Percentiles rank a stretch among this genome's conserved stretches.
These are phyloP conservation scores for Apiotrichum domesticum DNA, from an alignment of 1,284 basidiomycete species.

Conservation along the genomic window DNA sequence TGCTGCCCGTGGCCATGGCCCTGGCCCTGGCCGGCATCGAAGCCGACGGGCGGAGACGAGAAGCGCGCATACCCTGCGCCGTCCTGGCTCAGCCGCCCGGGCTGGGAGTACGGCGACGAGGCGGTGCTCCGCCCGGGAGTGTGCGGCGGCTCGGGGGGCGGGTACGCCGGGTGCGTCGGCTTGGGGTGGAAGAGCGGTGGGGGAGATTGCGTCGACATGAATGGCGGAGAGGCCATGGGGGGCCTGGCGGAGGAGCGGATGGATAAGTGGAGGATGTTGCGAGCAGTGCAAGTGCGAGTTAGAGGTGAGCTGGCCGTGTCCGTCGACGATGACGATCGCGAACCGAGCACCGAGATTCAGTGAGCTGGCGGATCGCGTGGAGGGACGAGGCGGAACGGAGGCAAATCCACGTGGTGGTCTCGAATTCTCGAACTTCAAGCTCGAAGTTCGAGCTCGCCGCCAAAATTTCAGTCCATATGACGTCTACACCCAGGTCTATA, in stretches of 20 bases:
- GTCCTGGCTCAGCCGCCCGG: conserved; percentile 48
- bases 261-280: neutral
- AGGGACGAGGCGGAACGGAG: neutral
- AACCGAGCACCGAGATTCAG: no score
- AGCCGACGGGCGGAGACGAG: conserved; percentile 45
- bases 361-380: no score
- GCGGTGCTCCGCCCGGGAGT: conserved; percentile 54
- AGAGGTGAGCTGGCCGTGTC: neutral
- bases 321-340: neutral
- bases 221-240: conserved; percentile 35
- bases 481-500: neutral
- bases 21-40: conserved; percentile 12
- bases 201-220: conserved; percentile 56
- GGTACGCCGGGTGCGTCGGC: conserved; percentile 77
- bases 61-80: conserved; percentile 42
- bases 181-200: conserved; percentile 82
- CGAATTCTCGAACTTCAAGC: no score
- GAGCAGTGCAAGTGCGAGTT: no score
- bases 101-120: conserved; percentile 40
- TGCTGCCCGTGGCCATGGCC: conserved; percentile 16
- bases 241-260: neutral
- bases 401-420: neutral
- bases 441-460: neutral
- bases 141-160: conserved; percentile 75
- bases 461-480: conserved; percentile 4